Evolutionary conservation across 169 alveolate genomes (phyloP), one percentile per base, ranked within the genome.

Genomic region (Eimeria acervulina): DNA sequence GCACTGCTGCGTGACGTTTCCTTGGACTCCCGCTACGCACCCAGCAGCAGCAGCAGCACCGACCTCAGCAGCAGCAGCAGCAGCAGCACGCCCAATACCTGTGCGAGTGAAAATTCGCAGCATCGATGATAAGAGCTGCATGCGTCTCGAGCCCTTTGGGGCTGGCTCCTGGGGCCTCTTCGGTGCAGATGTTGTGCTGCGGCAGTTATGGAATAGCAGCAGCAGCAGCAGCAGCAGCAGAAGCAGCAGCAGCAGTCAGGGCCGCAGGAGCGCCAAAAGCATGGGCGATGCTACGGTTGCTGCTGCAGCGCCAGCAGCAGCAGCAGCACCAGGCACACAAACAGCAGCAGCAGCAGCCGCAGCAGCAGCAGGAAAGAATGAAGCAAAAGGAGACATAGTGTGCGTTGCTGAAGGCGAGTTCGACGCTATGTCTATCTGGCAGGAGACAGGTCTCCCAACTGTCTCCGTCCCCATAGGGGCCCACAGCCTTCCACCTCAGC

Each of bases 331-430:
- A 47, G 55, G 47, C 55, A 47, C 55, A 47, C 19, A 12, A 47
- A 12, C 55, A 47, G 55, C 55, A 47, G 55, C 5, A 7, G 55
- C 55, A 47, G 85, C 38, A 74, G 47, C 13, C 4, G 5, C 38
- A 74, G 47, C 38, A 74, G 85, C 85, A 74, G 88, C 95, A 38
- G 95, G 68, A 97, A 98, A 55, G 96, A 98, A 55, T 94, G 95
- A 33, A 78, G 96, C 52, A 95, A 90, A 23, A 33, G 97, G 96
- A 44, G 93, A 95, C 94, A 97, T 97, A 26, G 70, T 99, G 21
- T 98, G 99, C 23, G 92, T 99, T 1, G 98, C 99, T n/a, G 99
- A 99, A 96, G 99, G 99, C 36, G 99, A 99, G 96, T 98, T 97
- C 97, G 99, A 99, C 97, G 99, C 99, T 21, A 98, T 99, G 99